Evolutionary conservation across 768 basidiomycete genomes (phyloP).

Genomic region (Leccinum sublutescens): DNA sequence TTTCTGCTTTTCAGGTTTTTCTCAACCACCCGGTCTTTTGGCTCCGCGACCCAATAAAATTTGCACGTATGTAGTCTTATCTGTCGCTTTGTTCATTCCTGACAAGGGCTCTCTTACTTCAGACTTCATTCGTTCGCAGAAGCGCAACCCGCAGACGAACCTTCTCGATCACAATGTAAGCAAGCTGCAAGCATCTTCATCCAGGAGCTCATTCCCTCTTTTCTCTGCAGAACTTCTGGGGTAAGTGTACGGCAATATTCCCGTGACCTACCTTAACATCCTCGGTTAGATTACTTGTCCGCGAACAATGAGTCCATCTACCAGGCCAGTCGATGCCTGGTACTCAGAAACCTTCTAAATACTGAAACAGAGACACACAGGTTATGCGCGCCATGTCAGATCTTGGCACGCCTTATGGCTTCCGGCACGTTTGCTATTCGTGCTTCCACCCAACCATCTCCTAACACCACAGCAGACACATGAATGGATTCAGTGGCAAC

Average conservation of each 20-base stretch:
- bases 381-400: constrained; percentile 53
- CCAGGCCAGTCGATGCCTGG: constrained; percentile 19
- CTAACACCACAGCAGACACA: constrained; percentile 28
- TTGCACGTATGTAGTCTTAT: constrained; percentile 37
- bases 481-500: constrained; percentile 53
- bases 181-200: neutral
- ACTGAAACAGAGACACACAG: constrained; percentile 16
- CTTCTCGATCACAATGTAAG: constrained; percentile 37
- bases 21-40: constrained; percentile 48
- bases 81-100: neutral
- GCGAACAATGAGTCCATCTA: constrained; percentile 48
- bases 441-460: neutral
- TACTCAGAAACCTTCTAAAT: neutral
- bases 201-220: neutral
- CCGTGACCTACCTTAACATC: neutral
- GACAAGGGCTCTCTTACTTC: constrained; percentile 13
- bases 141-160: constrained; percentile 52
- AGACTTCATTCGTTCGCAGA: constrained; percentile 38
- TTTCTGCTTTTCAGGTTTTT: constrained; percentile 27
- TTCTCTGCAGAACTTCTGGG: constrained; percentile 20
- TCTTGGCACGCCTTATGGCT: constrained; percentile 54
- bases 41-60: constrained; percentile 46
- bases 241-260: constrained; percentile 3
- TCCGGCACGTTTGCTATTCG: constrained; percentile 25
- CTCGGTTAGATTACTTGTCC: constrained; percentile 42